Base-by-base conservation (phyloP, 2,329 filamentous ascomycete genomes). In the Diaporthe nobilis region DNA sequence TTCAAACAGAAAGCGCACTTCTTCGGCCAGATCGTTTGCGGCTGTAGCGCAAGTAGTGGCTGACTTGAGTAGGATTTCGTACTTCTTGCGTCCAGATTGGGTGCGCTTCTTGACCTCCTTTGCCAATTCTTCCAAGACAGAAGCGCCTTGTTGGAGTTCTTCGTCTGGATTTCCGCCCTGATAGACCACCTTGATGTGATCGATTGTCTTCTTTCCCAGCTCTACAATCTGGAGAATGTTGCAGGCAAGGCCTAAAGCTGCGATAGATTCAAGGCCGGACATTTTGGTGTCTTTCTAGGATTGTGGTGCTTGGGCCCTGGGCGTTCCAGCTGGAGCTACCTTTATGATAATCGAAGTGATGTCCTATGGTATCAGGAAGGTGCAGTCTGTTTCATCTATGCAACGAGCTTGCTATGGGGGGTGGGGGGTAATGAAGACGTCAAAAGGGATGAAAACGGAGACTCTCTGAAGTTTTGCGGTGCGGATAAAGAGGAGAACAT, bases 181-280 rank as follows among this genome's bases (percentile, higher is more conserved):
- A 28, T 71, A 71, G 4, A 71, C 51, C 10, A 3, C 5, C 12
- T 58, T 71, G 37, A 71, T 58, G 5, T 1, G 2, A 1, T 28
- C 51, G 2, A 71, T 55, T 3, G 67, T 57, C 49, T 58, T 25
- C 20, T 44, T 22, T 0, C 67, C 67, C 0, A 71, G 47, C 28
- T 58, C 67, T 9, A 28, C 37, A 10, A 71, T 22, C 55, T 71
- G 67, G 9, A 71, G 67, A 9, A 71, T 57, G n/a, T 71, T 71
- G 51, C 67, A 58, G 31, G 15, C 67, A 22, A 71, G 51, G 13
- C 67, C 51, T 51, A 71, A 31, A 42, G 51, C 51, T 71, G 51
- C 67, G 10, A 71, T 6, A 4, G 67, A 37, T 13, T 71, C 67
- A 4, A 71, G 9, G 31, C 67, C 67, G 25, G 51, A 57, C 67